Base-by-base conservation (phyloP, 805 yeast species). In the Saccharomycopsis oosterbeekiorum region DNA sequence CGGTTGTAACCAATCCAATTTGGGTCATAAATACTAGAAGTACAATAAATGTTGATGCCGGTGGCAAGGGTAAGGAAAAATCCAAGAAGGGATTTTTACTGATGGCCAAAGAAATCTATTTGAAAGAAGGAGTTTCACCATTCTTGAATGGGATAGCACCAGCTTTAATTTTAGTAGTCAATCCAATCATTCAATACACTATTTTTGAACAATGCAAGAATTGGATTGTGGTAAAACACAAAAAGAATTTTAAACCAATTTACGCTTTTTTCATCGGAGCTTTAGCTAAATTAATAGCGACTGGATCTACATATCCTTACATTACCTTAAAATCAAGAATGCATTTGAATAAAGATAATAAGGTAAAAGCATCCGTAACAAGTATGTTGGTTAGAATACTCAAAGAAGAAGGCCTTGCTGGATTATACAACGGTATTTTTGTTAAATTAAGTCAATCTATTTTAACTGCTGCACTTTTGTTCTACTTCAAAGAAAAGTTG, bases 11-110 rank as follows among this genome's bases (percentile, higher is more conserved):
- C 12, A 91, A 91, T 71, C 97, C 97, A 26, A 84, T 89, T 67
- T 91, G 97, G 97, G 96, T 91, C 54, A 94, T 96, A 55, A 91
- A 91, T 71, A 91, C 97, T 2, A 80, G 97, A 69, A 84, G 86
- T 81, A 88, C 96, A 67, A 90, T 92, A 19, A 66, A 67, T 15
- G 53, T 21, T 21, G n/a, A 11, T 3, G 21, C 53, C 70, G 68
- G 55, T 63, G 60, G 39, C 57, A 64, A 41, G 10, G 53, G 34
- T 24, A 47, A 47, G 21, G 21, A 54, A 59, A 71, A 65, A 65
- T 70, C 71, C 42, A 67, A 66, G n/a, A 70, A 76, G 36, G 75
- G 75, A 55, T 83, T 92, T 1, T 66, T 88, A 50, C 74, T 74
- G 57, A 81, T 88, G 8, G 75, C 91, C 56, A 60, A 79, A 57